Evolutionary conservation across 75 land plant genomes (phyloP).

Genomic region (Pinus tabuliformis): DNA sequence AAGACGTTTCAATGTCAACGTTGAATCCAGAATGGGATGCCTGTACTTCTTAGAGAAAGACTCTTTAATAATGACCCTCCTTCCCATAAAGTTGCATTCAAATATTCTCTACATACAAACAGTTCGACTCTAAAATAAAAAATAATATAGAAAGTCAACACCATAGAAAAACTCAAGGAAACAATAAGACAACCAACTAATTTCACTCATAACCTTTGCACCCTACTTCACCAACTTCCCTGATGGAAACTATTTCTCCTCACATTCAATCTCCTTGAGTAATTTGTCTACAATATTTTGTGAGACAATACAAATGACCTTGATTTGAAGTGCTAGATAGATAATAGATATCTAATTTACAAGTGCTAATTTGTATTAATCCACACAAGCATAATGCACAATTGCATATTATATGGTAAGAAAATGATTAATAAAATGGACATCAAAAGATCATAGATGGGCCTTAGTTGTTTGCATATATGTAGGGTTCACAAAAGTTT

Average conservation of each 20-base stretch:
- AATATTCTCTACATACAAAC: constrained; percentile 58
- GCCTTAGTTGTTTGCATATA: too few relatives aligned
- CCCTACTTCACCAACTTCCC: constrained; percentile 81
- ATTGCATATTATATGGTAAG: too few relatives aligned
- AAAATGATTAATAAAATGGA: too few relatives aligned
- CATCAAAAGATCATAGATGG: too few relatives aligned
- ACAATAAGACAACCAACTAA: not conserved
- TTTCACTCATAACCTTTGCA: constrained; percentile 89
- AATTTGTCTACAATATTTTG: too few relatives aligned
- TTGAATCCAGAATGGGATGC: constrained; percentile 92
- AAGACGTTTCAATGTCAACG: constrained; percentile 82
- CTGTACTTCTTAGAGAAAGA: constrained; percentile 96
- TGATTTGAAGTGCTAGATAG: too few relatives aligned
- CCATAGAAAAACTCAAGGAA: not conserved
- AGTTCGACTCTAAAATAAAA: not conserved
- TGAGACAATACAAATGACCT: too few relatives aligned
- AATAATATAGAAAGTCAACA: not conserved
- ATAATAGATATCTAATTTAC: too few relatives aligned
- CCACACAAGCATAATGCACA: too few relatives aligned
- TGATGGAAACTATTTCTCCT: constrained; percentile 16
- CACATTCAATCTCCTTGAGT: constrained; percentile 25
- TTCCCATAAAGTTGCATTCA: constrained; percentile 73
- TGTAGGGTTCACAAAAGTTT: too few relatives aligned
- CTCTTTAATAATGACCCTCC: constrained; percentile 78
- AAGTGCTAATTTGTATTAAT: too few relatives aligned